A percentile compares a stretch with the other conserved stretches of the same genome.
Conservation (phyloP, 78 protist species). For the Andalucia godoyi region DNA sequence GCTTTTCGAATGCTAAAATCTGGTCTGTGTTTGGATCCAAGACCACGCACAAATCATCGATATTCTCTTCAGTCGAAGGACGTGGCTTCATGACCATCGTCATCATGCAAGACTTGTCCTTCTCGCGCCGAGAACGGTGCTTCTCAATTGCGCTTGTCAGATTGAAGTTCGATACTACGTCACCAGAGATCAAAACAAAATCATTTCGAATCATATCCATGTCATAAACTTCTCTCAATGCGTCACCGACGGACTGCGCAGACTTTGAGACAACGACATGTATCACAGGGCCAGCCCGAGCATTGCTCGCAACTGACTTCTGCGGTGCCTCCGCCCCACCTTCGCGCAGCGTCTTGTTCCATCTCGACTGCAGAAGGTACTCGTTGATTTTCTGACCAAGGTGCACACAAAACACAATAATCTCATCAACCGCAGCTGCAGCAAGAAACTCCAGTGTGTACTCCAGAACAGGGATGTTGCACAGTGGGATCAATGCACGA, state of each 20-base stretch:
- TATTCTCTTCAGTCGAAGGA: not conserved
- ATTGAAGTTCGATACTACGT: conserved; percentile 55
- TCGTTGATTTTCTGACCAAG: too few relatives aligned
- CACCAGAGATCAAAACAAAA: conserved; percentile 60
- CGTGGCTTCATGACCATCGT: conserved; percentile 37
- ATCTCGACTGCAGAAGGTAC: too few relatives aligned
- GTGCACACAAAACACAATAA: conserved; percentile 44
- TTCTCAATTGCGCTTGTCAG: conserved; percentile 28
- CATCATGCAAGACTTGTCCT: conserved; percentile 51
- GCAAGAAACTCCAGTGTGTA: conserved; percentile 75
- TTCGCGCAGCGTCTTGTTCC: too few relatives aligned
- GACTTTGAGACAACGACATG: too few relatives aligned
- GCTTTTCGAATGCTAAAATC: not conserved
- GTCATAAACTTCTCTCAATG: conserved; percentile 49
- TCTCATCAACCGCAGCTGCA: conserved; percentile 47
- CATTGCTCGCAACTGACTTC: too few relatives aligned
- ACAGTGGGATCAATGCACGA: conserved; percentile 49
- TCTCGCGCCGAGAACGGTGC: conserved; percentile 41
- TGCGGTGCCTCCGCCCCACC: too few relatives aligned
- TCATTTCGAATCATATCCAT: conserved; percentile 32
- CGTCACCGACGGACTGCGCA: conserved; percentile 68
- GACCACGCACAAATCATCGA: conserved; percentile 30
- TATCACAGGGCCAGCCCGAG: too few relatives aligned
- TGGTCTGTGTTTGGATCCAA: conserved; percentile 7
- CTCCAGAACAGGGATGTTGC: conserved; percentile 61